phyloP scores from a whole-genome alignment of 2,329 filamentous ascomycete species.

The Aschersonia sp. region DNA sequence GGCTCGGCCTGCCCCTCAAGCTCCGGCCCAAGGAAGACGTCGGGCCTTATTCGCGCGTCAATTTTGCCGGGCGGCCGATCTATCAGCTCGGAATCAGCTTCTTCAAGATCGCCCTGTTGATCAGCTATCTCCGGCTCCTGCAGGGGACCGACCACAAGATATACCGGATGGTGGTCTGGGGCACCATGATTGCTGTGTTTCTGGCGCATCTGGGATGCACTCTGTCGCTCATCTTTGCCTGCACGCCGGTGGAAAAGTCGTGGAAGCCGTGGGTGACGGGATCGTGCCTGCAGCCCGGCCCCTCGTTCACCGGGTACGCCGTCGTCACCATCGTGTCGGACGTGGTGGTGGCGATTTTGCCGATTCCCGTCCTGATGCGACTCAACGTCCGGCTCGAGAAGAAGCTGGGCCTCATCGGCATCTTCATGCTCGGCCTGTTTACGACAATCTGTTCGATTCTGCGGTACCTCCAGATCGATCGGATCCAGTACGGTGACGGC shows the following conservation, averaged over 20 bases:
- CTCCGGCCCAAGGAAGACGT: conserved; percentile 28
- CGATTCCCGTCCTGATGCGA: conserved; percentile 31
- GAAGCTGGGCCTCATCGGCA: conserved; percentile 33
- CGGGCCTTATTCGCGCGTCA: conserved; percentile 30
- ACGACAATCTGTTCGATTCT: conserved; percentile 39
- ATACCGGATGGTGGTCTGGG: conserved; percentile 30
- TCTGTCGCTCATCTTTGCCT: conserved; percentile 33
- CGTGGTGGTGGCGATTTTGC: conserved; percentile 31
- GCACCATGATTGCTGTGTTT: conserved; percentile 26
- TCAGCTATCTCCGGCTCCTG: conserved; percentile 36
- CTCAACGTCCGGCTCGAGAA: conserved; percentile 32
- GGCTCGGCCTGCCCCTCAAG: conserved; percentile 31
- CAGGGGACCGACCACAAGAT: conserved; percentile 28
- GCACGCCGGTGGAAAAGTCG: conserved; percentile 30
- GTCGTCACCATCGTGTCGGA: conserved; percentile 36
- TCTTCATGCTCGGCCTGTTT: conserved; percentile 38
- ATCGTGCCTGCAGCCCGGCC: conserved; percentile 28
- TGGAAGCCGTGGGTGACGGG: conserved; percentile 27
- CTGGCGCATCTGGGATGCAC: conserved; percentile 32
- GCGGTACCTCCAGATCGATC: conserved; percentile 33
- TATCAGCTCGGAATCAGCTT: conserved; percentile 40
- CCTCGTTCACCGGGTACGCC: conserved; percentile 36
- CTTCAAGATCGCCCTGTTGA: conserved; percentile 38
- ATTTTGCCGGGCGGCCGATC: conserved; percentile 37
- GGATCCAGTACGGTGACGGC: conserved; percentile 33